phyloP scores from a whole-genome alignment of 1,284 basidiomycete genomes.

The Pseudozyma sp. region DNA sequence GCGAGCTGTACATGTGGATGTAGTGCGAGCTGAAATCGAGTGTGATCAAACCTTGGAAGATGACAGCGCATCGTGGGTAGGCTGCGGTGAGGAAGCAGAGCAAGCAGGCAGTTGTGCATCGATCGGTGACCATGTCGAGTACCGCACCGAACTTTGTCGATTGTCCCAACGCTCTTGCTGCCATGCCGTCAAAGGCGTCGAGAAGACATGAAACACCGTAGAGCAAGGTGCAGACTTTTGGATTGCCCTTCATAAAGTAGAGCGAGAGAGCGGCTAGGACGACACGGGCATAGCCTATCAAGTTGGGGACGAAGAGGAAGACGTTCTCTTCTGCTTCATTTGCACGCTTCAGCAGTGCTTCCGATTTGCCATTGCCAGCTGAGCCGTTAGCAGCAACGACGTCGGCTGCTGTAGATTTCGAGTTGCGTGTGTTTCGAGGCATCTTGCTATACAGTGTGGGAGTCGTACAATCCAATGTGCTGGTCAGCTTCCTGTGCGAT shows the following conservation, averaged over 20 bases:
- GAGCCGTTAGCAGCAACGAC: constrained; percentile 32
- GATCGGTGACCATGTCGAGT: constrained; percentile 99
- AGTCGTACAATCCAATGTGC: background rate
- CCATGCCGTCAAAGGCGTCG: constrained; percentile 94
- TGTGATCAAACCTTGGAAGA: constrained; percentile 95
- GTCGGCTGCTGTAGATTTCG: constrained; percentile 35
- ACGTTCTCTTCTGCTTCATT: constrained; percentile 63
- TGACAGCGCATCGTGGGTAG: constrained; percentile 83
- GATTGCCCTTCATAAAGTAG: constrained; percentile 85
- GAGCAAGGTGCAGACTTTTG: constrained; percentile 88
- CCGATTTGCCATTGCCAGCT: constrained; percentile 17
- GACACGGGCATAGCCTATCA: constrained; percentile 92
- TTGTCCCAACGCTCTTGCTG: constrained; percentile 88
- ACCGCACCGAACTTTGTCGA: constrained; percentile 96
- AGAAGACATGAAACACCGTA: constrained; percentile 94
- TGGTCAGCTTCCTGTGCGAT: background rate
- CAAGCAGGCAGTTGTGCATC: constrained; percentile 93
- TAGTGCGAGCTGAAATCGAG: constrained; percentile 99
- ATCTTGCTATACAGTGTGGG: constrained; percentile 5
- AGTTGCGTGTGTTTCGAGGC: constrained; percentile 44
- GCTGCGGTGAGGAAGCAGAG: constrained; percentile 91
- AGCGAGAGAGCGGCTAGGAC: constrained; percentile 89
- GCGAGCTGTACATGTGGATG: constrained; percentile 99
- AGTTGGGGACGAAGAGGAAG: constrained; percentile 87
- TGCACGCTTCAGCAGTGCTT: constrained; percentile 39